These are phyloP conservation scores for Verticillium zaregamsianum DNA, from an alignment of 2,329 filamentous ascomycete species.

Conservation along the genomic window DNA sequence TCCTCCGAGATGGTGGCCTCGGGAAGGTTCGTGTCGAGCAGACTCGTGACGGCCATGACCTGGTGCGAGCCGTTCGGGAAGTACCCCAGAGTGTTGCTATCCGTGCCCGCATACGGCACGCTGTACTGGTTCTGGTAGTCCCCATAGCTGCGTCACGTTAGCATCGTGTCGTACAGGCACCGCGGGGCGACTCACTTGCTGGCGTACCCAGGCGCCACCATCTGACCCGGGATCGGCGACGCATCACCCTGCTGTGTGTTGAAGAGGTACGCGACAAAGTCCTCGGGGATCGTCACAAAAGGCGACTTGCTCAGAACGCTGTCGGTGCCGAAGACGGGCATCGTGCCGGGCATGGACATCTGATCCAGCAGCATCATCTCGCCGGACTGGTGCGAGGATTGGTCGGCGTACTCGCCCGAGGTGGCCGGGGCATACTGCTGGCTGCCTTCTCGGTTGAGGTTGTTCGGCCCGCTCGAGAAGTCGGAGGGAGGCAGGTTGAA, in stretches of 20 bases:
- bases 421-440: constrained; percentile 32
- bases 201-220: constrained; percentile 39
- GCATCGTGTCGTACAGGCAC: not conserved
- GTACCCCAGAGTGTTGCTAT: constrained; percentile 46
- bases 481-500: constrained; percentile 61
- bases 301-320: constrained; percentile 77
- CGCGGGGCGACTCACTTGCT: constrained; percentile 10
- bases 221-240: constrained; percentile 44
- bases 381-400: constrained; percentile 33
- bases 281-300: constrained; percentile 76
- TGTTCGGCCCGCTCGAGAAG: constrained; percentile 32
- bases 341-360: constrained; percentile 61
- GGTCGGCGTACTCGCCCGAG: constrained; percentile 42
- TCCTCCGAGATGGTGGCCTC: constrained; percentile 81
- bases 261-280: constrained; percentile 83
- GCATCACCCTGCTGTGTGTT: constrained; percentile 58
- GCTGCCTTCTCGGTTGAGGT: constrained; percentile 23
- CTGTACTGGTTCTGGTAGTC: constrained; percentile 47
- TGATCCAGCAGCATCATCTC: constrained; percentile 60
- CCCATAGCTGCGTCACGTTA: constrained; percentile 38
- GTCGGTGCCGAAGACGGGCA: constrained; percentile 84
- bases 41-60: constrained; percentile 84
- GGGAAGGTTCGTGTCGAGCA: constrained; percentile 74
- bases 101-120: constrained; percentile 43
- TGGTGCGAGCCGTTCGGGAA: constrained; percentile 64